Conservation (phyloP, 257 asterid species). For the Solanum stenotomum region DNA sequence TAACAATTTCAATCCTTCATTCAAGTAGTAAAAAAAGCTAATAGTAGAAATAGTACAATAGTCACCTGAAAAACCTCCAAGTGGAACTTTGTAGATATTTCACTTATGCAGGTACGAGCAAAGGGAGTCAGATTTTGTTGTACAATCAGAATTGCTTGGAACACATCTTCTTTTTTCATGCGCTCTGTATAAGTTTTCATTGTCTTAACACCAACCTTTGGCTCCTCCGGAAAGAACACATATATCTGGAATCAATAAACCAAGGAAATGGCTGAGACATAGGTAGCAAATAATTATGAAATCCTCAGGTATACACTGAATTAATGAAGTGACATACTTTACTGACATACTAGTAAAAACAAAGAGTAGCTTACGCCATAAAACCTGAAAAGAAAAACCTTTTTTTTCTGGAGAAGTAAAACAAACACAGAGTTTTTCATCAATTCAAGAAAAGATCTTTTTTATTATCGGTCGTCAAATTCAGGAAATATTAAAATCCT, state of each 20-base stretch:
- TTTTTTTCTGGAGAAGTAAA: background rate
- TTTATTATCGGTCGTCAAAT: background rate
- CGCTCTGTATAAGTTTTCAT: slow-evolving; percentile 68
- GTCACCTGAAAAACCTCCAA: slow-evolving; percentile 80
- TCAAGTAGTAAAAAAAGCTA: background rate
- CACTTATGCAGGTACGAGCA: slow-evolving; percentile 55
- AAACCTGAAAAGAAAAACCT: background rate
- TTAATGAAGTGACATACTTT: background rate
- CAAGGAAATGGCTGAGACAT: background rate
- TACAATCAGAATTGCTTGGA: slow-evolving; percentile 62
- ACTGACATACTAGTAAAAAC: background rate
- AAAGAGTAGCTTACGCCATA: background rate
- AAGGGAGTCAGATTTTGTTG: slow-evolving; percentile 80
- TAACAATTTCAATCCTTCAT: background rate
- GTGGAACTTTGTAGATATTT: slow-evolving; percentile 67
- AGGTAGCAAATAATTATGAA: background rate
- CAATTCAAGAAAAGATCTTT: background rate
- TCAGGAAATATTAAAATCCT: background rate
- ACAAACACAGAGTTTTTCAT: background rate
- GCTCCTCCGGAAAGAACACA: slow-evolving; percentile 79
- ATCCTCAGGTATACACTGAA: background rate
- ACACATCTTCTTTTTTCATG: slow-evolving; percentile 74
- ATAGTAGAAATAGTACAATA: background rate
- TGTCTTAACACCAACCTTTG: slow-evolving; percentile 77
- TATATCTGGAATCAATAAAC: slow-evolving; percentile 47